Base-by-base conservation (phyloP, 2,329 filamentous ascomycete genomes). In the Phialophora chinensis region DNA sequence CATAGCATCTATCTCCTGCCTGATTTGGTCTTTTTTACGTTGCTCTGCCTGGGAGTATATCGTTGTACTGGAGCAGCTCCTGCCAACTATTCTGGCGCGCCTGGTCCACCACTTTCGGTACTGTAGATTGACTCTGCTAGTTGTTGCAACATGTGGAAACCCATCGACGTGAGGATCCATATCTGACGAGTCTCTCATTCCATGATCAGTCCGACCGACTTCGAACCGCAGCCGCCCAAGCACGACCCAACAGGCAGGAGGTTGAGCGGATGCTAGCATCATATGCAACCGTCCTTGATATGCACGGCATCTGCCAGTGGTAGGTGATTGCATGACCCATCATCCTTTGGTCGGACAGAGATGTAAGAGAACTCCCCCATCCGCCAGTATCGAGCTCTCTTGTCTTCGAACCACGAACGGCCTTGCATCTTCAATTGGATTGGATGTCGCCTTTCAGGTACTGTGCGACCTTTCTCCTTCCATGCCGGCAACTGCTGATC, bases 31-130 rank as follows among this genome's bases (percentile, higher is more conserved):
- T 52, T 66, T 66, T 66, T 69, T 71, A 69, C 66, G 69, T 66
- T 71, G 69, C 77, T 80, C 65, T 82, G 82, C 75, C 85, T 88
- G 88, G 87, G 82, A 87, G 86, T 86, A 85, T 87, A 86, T 87
- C 85, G 85, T 87, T 88, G 87, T 86, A 85, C 84, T 84, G 80
- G 79, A 82, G 81, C 77, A 76, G 78, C 75, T 77, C 77, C 79
- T 81, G 58, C 62, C 57, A 57, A 59, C 66, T 67, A 67, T 65
- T 60, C 60, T 59, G 59, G 60, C 64, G 54, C 53, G 35, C 62
- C 62, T 63, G 65, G 47, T 57, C 47, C 61, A 65, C 50, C 59
- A 62, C 44, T 62, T 60, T 62, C 62, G 61, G 56, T 52, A 62
- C 60, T 60, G 60, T 23, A 52, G 55, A 63, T 62, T 35, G 67